Percentiles rank a stretch among this genome's conserved stretches.
Evolutionary conservation across 306 rosid species (phyloP).

Genomic region (Dalbergia cochinchinensis): DNA sequence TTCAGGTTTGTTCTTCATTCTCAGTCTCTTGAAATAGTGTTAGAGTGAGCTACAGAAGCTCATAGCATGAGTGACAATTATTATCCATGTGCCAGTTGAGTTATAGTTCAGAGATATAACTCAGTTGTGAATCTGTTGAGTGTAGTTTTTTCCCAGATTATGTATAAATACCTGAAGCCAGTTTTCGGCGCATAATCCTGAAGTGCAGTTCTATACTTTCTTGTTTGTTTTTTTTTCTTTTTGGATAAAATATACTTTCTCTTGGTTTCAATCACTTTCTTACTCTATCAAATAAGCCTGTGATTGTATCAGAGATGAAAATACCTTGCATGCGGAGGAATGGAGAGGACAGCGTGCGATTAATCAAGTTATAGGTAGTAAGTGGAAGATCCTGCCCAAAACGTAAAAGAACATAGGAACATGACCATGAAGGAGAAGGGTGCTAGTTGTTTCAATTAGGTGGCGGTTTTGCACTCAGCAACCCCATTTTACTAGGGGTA

Average conservation of each 20-base stretch:
- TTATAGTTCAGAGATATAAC: too few species aligned
- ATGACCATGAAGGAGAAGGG: too few species aligned
- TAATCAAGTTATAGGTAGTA: too few species aligned
- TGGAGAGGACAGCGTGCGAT: too few species aligned
- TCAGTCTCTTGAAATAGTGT: slow-evolving; percentile 27
- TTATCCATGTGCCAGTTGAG: neutral
- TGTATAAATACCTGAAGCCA: neutral
- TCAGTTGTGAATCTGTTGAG: neutral
- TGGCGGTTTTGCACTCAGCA: too few species aligned
- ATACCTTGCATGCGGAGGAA: neutral
- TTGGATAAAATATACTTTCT: neutral
- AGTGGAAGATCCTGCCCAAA: too few species aligned
- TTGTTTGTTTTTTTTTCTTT: too few species aligned
- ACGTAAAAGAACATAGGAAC: too few species aligned
- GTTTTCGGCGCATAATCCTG: too few species aligned
- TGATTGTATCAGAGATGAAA: neutral
- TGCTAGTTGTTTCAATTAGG: too few species aligned
- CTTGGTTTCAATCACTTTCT: neutral
- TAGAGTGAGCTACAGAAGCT: neutral
- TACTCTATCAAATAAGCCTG: neutral
- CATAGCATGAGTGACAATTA: neutral
- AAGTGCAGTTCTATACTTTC: neutral
- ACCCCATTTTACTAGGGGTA: too few species aligned
- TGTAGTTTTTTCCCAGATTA: neutral
- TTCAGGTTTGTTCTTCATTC: slow-evolving; percentile 75